A percentile compares a stretch with the other conserved stretches of the same genome.
phyloP scores from a whole-genome alignment of 495 filamentous ascomycete species.

The Xylaria bambusicola region DNA sequence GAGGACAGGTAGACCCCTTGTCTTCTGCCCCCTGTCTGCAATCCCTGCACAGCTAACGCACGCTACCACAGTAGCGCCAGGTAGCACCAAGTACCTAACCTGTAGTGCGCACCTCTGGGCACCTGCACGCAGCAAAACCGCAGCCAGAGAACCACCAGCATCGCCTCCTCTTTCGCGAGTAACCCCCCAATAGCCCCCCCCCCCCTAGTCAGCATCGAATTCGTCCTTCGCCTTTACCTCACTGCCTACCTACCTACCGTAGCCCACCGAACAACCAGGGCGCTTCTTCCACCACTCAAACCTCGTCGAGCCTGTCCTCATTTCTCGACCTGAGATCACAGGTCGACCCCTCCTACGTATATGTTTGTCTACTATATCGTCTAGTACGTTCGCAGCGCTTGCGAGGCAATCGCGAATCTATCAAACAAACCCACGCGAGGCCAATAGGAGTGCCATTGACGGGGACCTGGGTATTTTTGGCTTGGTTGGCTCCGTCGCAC shows the following conservation, averaged over 20 bases:
- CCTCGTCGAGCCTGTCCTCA: slow-evolving; percentile 5
- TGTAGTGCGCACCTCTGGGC: not conserved
- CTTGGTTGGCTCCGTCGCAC: slow-evolving; percentile 12
- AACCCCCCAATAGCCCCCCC: not conserved
- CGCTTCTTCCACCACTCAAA: slow-evolving; percentile 18
- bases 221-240: not conserved
- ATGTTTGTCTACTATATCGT: not conserved
- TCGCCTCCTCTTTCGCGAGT: not conserved
- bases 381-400: not conserved
- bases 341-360: not conserved
- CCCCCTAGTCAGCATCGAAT: slow-evolving; percentile 2
- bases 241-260: slow-evolving; percentile 6
- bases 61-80: not conserved
- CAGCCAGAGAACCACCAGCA: not conserved
- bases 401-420: not conserved
- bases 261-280: slow-evolving; percentile 11
- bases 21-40: not conserved
- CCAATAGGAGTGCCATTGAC: slow-evolving; percentile 1
- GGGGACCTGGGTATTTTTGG: slow-evolving; percentile 5
- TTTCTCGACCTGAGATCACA: slow-evolving; percentile 1
- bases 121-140: too few species aligned
- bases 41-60: not conserved
- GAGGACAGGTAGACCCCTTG: not conserved
- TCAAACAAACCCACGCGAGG: not conserved
- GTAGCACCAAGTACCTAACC: not conserved